Evolutionary conservation across 352 stramenopile species (phyloP).

Genomic region (Phytophthora pinifolia): DNA sequence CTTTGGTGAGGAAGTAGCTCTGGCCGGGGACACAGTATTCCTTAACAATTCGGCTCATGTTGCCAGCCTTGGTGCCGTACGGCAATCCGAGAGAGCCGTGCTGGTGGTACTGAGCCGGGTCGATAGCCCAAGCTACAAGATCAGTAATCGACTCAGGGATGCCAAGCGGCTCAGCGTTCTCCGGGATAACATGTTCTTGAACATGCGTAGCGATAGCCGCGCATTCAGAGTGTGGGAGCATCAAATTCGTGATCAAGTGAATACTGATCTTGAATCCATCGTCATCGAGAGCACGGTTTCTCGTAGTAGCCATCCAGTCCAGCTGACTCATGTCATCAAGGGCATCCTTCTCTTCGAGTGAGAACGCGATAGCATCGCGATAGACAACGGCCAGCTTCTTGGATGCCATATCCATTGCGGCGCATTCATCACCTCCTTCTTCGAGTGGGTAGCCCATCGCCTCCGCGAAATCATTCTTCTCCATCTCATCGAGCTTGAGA

Average conservation of each 20-base stretch:
- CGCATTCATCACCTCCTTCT: too few species aligned
- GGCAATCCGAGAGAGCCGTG: too few species aligned
- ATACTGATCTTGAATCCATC: constrained; percentile 10
- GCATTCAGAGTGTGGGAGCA: background rate
- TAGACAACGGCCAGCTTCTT: background rate
- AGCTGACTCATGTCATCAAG: background rate
- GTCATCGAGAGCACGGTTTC: background rate
- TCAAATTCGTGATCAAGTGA: constrained; percentile 6
- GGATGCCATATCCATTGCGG: background rate
- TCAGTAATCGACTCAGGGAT: background rate
- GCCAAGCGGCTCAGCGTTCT: background rate
- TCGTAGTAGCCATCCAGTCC: background rate
- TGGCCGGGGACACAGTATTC: too few species aligned
- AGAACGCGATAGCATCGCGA: background rate
- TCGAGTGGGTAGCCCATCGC: background rate
- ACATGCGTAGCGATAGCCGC: background rate
- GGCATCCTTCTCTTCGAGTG: background rate
- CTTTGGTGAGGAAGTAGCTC: too few species aligned
- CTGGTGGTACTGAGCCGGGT: too few species aligned
- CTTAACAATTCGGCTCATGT: too few species aligned
- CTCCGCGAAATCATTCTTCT: background rate
- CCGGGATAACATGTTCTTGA: background rate
- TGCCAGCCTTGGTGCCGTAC: too few species aligned
- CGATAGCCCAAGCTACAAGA: too few species aligned
- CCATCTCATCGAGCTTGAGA: too few species aligned